phyloP scores from a whole-genome alignment of 768 basidiomycete species.

The Fistulinella prunicolor region DNA sequence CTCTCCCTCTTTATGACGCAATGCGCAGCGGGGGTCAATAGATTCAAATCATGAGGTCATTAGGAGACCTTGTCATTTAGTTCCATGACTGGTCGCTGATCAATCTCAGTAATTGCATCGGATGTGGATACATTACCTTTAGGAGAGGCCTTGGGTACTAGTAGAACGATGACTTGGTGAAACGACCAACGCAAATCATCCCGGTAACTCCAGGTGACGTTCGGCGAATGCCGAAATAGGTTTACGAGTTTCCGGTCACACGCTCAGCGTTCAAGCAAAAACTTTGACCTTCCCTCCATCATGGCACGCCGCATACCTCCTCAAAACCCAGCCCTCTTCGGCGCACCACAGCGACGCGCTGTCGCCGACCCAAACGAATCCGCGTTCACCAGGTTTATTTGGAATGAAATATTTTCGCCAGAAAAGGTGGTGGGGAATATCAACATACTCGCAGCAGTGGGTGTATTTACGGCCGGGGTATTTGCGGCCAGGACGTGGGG shows the following conservation, averaged over 20 bases:
- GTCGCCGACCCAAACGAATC: slow-evolving; percentile 61
- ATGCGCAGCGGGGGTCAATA: no score
- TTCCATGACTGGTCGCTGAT: no score
- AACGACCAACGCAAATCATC: no score
- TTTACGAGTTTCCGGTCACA: not conserved
- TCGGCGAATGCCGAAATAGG: slow-evolving; percentile 17
- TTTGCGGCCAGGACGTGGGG: slow-evolving; percentile 74
- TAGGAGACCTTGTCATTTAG: not conserved
- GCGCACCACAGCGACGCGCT: slow-evolving; percentile 36
- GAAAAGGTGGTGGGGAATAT: slow-evolving; percentile 76
- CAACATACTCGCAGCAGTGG: slow-evolving; percentile 61
- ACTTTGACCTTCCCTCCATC: not conserved
- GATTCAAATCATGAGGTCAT: not conserved
- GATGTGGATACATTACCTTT: no score
- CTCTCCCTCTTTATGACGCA: slow-evolving; percentile 28
- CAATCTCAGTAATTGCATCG: no score
- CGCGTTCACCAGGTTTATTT: slow-evolving; percentile 49
- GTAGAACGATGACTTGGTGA: no score
- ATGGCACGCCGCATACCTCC: slow-evolving; percentile 70
- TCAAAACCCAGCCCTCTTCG: slow-evolving; percentile 52
- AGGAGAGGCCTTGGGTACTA: no score
- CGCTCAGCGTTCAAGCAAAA: slow-evolving; percentile 2
- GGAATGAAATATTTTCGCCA: slow-evolving; percentile 66
- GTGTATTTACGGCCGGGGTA: slow-evolving; percentile 70
- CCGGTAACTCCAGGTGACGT: not conserved